Percentiles rank a stretch among this genome's conserved stretches.
Conservation (phyloP, 495 filamentous ascomycete species). For the Beverwykella pulmonaria region DNA sequence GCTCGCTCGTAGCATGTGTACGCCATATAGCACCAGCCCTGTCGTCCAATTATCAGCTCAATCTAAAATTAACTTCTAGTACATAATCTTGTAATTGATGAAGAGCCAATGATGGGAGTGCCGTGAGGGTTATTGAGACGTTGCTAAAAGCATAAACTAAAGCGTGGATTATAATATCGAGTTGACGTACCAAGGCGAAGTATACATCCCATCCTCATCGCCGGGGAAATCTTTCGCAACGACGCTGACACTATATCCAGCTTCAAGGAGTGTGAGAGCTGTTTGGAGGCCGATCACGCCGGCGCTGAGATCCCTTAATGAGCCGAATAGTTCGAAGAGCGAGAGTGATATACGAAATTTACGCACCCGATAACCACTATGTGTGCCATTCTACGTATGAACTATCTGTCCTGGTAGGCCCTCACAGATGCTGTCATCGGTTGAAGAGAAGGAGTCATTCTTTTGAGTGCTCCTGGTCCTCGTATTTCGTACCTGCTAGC, state of each 20-base stretch:
- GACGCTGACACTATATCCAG: constrained; percentile 18
- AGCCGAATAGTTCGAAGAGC: no score
- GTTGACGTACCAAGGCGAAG: constrained; percentile 7
- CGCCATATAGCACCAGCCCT: constrained; percentile 28
- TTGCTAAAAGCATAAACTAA: no score
- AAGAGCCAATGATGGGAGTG: no score
- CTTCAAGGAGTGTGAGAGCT: constrained; percentile 19
- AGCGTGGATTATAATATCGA: no score
- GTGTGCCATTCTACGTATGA: background rate
- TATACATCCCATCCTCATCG: constrained; percentile 14
- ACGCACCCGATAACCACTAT: background rate
- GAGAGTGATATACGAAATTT: background rate
- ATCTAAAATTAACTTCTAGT: background rate
- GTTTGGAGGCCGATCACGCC: constrained; percentile 27
- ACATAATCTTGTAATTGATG: background rate
- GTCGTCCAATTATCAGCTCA: background rate
- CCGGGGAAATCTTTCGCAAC: constrained; percentile 22
- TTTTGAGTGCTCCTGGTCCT: background rate
- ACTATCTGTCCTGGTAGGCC: no score
- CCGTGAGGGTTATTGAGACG: no score
- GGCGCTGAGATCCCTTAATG: background rate
- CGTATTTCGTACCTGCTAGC: background rate
- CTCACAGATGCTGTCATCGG: no score
- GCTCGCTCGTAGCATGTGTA: constrained; percentile 9
- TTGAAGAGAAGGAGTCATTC: background rate